phyloP scores from a whole-genome alignment of 805 yeast species.

The Zygotorulaspora chibaensis region DNA sequence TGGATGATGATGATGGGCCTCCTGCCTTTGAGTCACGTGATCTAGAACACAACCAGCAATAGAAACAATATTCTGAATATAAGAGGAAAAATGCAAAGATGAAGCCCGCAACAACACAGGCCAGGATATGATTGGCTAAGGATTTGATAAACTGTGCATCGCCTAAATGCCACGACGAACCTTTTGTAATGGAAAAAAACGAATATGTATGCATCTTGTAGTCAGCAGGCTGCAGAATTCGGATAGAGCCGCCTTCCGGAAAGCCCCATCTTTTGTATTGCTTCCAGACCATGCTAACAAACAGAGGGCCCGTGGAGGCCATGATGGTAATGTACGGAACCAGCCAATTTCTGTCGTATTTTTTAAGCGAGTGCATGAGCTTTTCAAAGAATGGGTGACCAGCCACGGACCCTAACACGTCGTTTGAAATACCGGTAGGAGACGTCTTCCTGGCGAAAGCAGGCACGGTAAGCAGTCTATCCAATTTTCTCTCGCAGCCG shows the following conservation, averaged over 20 bases:
- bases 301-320: slow-evolving; percentile 91
- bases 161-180: slow-evolving; percentile 89
- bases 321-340: slow-evolving; percentile 88
- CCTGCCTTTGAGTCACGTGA: slow-evolving; percentile 8
- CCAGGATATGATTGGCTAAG: slow-evolving; percentile 67
- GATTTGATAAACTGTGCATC: slow-evolving; percentile 78
- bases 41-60: slow-evolving; percentile 37
- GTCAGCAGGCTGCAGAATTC: slow-evolving; percentile 68
- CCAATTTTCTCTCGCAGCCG: slow-evolving; percentile 74
- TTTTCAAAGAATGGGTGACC: slow-evolving; percentile 78
- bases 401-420: slow-evolving; percentile 87
- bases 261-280: slow-evolving; percentile 79
- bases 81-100: slow-evolving; percentile 47
- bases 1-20: not conserved
- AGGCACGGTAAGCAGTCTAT: slow-evolving; percentile 74
- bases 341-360: slow-evolving; percentile 68
- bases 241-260: slow-evolving; percentile 59
- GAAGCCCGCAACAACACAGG: slow-evolving; percentile 70
- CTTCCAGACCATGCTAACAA: slow-evolving; percentile 81
- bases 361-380: slow-evolving; percentile 58
- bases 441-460: slow-evolving; percentile 83
- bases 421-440: slow-evolving; percentile 91
- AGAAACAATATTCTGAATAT: slow-evolving; percentile 46
- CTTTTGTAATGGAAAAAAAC: slow-evolving; percentile 70
- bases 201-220: slow-evolving; percentile 59